Percentiles rank a stretch among this genome's conserved stretches.
phyloP scores from a whole-genome alignment of 441 rosid species.

The Syzygium malaccense region DNA sequence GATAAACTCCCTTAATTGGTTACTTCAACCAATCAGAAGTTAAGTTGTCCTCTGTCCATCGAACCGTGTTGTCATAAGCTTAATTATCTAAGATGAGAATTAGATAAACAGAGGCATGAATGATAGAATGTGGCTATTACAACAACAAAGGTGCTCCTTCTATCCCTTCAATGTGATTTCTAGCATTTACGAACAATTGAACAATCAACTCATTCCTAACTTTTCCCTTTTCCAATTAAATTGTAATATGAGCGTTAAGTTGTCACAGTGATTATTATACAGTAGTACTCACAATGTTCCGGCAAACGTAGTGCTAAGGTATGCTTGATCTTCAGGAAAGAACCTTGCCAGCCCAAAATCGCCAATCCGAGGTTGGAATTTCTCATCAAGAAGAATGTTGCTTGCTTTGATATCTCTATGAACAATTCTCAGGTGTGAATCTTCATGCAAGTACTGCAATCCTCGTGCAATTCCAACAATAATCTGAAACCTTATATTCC shows the following conservation, averaged over 20 bases:
- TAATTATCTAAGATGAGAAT: not conserved
- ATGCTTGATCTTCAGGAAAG: constrained; percentile 68
- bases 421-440: constrained; percentile 49
- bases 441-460: constrained; percentile 60
- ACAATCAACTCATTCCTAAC: not conserved
- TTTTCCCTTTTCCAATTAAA: not conserved
- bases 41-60: not conserved
- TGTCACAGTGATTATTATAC: not conserved
- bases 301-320: constrained; percentile 63
- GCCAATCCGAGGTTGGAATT: constrained; percentile 50
- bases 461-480: constrained; percentile 57
- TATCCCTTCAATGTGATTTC: not conserved
- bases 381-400: constrained; percentile 67
- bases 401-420: constrained; percentile 72
- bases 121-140: not conserved
- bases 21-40: not conserved
- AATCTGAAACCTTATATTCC: constrained; percentile 46
- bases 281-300: constrained; percentile 49
- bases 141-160: not conserved
- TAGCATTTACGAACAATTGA: not conserved
- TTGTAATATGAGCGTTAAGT: not conserved
- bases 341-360: constrained; percentile 71
- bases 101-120: not conserved
- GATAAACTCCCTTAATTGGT: not conserved
- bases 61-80: not conserved